Percentiles rank a stretch among this genome's conserved stretches.
These are phyloP conservation scores for Lentinula detonsa DNA, from an alignment of 768 basidiomycete species.

Conservation along the genomic window DNA sequence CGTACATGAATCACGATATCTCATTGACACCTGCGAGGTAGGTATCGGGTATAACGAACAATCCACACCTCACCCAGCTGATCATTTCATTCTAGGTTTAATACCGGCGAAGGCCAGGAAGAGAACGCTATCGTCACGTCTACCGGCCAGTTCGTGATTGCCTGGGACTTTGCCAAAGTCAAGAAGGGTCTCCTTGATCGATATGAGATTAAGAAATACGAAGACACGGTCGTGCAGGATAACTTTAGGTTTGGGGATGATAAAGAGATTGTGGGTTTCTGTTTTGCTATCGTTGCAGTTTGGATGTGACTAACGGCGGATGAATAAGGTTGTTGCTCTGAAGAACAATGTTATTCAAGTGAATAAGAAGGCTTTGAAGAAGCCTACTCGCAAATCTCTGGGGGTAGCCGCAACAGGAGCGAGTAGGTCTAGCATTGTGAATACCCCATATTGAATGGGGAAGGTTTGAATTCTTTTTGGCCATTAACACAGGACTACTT, in stretches of 20 bases:
- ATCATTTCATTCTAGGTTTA: conserved; percentile 58
- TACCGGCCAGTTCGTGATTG: conserved; percentile 86
- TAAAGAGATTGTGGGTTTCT: conserved; percentile 78
- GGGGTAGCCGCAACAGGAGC: conserved; percentile 32
- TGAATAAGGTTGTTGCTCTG: conserved; percentile 82
- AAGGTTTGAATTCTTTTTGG: neutral
- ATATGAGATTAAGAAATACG: conserved; percentile 96
- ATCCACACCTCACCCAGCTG: conserved; percentile 1
- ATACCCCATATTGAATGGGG: conserved; percentile 48
- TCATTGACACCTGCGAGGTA: conserved; percentile 93
- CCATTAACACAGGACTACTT: neutral
- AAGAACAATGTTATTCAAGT: conserved; percentile 90
- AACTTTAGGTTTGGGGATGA: conserved; percentile 98
- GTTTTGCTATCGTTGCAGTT: neutral
- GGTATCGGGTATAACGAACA: conserved; percentile 10
- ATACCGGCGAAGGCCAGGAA: conserved; percentile 78
- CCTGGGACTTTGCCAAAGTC: conserved; percentile 96
- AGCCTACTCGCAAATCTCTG: conserved; percentile 73
- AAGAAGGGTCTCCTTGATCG: conserved; percentile 88
- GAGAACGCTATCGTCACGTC: conserved; percentile 97
- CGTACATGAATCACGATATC: conserved; percentile 86
- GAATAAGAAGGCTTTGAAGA: conserved; percentile 89
- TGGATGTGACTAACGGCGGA: neutral
- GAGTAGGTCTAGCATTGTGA: conserved; percentile 62
- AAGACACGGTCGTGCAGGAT: conserved; percentile 92